These are phyloP conservation scores for Rhodotorula kratochvilovae DNA, from an alignment of 768 basidiomycete species.

Conservation along the genomic window DNA sequence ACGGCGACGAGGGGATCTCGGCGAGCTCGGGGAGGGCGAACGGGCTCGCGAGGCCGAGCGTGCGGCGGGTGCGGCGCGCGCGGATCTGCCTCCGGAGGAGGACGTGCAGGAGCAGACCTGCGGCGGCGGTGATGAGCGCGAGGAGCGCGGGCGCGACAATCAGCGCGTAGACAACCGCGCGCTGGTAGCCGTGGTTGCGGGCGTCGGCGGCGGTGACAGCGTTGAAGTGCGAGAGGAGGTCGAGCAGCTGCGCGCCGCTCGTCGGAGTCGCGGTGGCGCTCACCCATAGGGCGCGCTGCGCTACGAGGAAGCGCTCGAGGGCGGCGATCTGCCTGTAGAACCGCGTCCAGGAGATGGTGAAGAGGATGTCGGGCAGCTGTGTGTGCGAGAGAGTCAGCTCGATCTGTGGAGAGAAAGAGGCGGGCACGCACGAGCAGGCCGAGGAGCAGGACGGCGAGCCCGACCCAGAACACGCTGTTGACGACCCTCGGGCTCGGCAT, in stretches of 20 bases:
- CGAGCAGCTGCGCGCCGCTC: background rate
- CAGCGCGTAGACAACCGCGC: background rate
- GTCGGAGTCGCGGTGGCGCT: background rate
- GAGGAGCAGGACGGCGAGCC: background rate
- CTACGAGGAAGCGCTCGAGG: background rate
- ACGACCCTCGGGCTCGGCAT: background rate
- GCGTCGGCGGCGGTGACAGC: background rate
- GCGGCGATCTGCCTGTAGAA: background rate
- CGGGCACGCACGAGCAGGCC: background rate
- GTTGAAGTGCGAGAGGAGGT: background rate
- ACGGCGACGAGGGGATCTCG: background rate
- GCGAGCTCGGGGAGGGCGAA: background rate
- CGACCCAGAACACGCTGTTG: background rate
- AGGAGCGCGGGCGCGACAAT: background rate
- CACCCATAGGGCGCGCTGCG: background rate
- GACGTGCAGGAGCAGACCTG: background rate
- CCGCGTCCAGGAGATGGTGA: background rate
- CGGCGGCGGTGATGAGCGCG: background rate
- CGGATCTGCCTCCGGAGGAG: slow-evolving; percentile 2
- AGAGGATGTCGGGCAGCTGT: slow-evolving; percentile 8
- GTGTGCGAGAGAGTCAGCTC: no score
- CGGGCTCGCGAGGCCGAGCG: background rate
- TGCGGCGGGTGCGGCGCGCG: background rate
- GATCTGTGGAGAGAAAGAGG: no score
- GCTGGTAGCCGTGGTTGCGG: background rate